These are phyloP conservation scores for Kodamaea sp. DNA, from an alignment of 1,139 yeast genomes.

Conservation along the genomic window DNA sequence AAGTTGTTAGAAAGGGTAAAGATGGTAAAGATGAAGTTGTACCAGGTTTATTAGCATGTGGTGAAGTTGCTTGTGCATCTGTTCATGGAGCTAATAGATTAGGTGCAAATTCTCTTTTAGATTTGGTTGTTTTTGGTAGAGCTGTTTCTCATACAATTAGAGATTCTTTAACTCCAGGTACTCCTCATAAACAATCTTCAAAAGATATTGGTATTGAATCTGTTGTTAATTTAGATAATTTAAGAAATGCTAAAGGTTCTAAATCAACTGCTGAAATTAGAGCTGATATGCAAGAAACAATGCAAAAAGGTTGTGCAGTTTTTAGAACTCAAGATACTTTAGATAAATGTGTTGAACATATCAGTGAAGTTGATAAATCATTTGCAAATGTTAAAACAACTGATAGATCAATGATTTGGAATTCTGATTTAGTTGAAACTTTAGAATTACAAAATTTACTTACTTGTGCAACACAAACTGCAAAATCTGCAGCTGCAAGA, in stretches of 20 bases:
- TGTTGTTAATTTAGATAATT: slow-evolving; percentile 78
- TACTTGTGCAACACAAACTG: slow-evolving; percentile 95
- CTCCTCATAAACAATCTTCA: slow-evolving; percentile 69
- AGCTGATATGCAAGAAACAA: slow-evolving; percentile 84
- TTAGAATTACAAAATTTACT: slow-evolving; percentile 90
- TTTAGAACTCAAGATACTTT: slow-evolving; percentile 89
- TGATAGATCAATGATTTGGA: slow-evolving; percentile 97
- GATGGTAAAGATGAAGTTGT: slow-evolving; percentile 86
- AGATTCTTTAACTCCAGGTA: slow-evolving; percentile 78
- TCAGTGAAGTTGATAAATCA: slow-evolving; percentile 66
- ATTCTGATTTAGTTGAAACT: slow-evolving; percentile 91
- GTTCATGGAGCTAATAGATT: slow-evolving; percentile 98
- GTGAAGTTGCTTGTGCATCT: slow-evolving; percentile 97
- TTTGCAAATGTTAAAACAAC: slow-evolving; percentile 69
- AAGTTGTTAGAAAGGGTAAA: slow-evolving; percentile 75
- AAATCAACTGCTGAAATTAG: slow-evolving; percentile 82
- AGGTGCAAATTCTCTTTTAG: slow-evolving; percentile 94
- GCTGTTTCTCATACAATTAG: slow-evolving; percentile 91
- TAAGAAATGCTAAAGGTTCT: slow-evolving; percentile 81
- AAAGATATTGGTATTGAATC: slow-evolving; percentile 85
- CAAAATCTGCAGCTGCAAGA: slow-evolving; percentile 77
- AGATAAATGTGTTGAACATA: slow-evolving; percentile 83
- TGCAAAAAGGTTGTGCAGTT: slow-evolving; percentile 95
- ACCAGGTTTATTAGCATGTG: slow-evolving; percentile 92
- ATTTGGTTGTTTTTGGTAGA: slow-evolving; percentile 95